A percentile compares a stretch with the other conserved stretches of the same genome.
These are phyloP conservation scores for Boletus vinaceobasis DNA, from an alignment of 768 basidiomycete species.

Conservation along the genomic window DNA sequence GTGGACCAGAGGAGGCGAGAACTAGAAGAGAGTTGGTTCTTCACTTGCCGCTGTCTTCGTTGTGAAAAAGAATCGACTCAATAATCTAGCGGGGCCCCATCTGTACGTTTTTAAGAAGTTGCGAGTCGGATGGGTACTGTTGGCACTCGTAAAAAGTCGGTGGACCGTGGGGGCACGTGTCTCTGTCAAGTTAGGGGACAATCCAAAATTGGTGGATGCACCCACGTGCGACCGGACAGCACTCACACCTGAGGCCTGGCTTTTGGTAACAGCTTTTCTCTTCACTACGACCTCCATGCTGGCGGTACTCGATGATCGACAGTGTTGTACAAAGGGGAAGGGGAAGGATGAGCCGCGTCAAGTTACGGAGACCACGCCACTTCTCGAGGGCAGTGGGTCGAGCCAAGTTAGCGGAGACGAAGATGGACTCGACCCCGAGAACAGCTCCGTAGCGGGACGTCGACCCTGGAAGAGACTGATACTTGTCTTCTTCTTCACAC, in stretches of 20 bases:
- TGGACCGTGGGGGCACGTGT: neutral
- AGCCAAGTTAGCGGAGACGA: constrained; percentile 19
- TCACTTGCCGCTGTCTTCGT: constrained; percentile 47
- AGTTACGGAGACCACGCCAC: constrained; percentile 30
- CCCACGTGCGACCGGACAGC: constrained; percentile 17
- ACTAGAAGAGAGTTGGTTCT: constrained; percentile 53
- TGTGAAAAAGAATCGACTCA: constrained; percentile 32
- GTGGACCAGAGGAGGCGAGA: constrained; percentile 39
- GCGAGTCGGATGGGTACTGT: neutral
- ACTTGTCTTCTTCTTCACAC: constrained; percentile 55
- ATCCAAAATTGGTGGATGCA: constrained; percentile 2
- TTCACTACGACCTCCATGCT: constrained; percentile 22
- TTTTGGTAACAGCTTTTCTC: neutral
- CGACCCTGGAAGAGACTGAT: constrained; percentile 34
- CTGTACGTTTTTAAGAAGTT: neutral
- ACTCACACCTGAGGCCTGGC: neutral
- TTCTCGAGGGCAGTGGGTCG: constrained; percentile 23
- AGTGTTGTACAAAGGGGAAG: constrained; percentile 24
- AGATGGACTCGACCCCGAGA: constrained; percentile 23
- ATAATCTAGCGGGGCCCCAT: neutral
- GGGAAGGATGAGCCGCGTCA: constrained; percentile 20
- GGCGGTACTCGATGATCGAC: constrained; percentile 11
- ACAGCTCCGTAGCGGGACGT: constrained; percentile 18
- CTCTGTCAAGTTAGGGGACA: neutral
- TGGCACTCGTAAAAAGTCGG: neutral